These are phyloP conservation scores for Carex littledalei DNA, from an alignment of 176 grass and related monocot genomes.

Conservation along the genomic window DNA sequence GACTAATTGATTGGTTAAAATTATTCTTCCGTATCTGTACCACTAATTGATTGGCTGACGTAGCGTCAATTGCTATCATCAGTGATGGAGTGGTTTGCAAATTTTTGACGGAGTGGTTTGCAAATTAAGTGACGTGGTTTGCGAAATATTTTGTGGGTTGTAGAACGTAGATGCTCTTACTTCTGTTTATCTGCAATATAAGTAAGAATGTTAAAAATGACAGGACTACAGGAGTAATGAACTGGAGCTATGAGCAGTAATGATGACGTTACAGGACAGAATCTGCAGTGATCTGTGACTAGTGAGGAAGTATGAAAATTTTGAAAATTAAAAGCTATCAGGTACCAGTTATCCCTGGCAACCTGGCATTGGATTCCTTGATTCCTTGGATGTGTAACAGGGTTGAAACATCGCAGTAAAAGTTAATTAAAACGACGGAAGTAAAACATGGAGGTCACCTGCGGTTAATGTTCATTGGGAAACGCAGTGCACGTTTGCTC, in stretches of 20 bases:
- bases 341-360: slow-evolving; percentile 7
- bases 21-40: too few relatives aligned
- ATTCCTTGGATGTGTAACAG: slow-evolving; percentile 10
- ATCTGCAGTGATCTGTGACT: neutral
- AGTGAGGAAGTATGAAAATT: neutral
- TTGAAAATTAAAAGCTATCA: neutral
- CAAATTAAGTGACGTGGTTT: too few relatives aligned
- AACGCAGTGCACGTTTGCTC: neutral
- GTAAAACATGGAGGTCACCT: slow-evolving; percentile 2
- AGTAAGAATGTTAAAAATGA: neutral
- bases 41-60: too few relatives aligned
- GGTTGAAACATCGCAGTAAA: slow-evolving; percentile 9
- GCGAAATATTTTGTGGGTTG: too few relatives aligned
- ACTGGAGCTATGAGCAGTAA: neutral
- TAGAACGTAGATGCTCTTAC: too few relatives aligned
- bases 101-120: too few relatives aligned
- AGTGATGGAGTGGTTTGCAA: too few relatives aligned
- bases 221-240: neutral
- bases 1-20: too few relatives aligned
- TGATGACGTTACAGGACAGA: slow-evolving; percentile 3
- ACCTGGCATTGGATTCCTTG: slow-evolving; percentile 21
- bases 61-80: too few relatives aligned
- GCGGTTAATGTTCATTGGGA: slow-evolving; percentile 3
- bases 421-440: slow-evolving; percentile 2
- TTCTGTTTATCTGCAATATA: too few relatives aligned